Conservation (phyloP, 345 rosid genomes). For the Acer yangbiense region DNA sequence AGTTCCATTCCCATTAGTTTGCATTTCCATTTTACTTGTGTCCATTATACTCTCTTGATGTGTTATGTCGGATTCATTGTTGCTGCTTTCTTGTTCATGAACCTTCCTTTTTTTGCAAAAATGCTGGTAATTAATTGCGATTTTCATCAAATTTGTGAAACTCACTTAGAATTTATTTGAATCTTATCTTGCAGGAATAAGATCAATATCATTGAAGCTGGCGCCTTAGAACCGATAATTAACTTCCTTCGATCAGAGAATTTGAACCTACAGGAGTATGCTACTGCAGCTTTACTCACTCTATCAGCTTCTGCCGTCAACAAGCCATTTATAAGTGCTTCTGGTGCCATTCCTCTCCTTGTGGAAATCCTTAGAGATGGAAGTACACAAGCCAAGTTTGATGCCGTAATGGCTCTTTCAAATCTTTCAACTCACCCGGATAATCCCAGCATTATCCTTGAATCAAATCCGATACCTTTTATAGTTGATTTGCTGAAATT, state of each 20-base stretch:
- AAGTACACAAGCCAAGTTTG: constrained; percentile 74
- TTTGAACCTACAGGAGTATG: constrained; percentile 64
- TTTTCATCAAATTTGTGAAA: constrained; percentile 19
- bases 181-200: constrained; percentile 69
- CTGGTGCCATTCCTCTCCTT: constrained; percentile 82
- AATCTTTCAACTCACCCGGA: constrained; percentile 74
- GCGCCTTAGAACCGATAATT: constrained; percentile 80
- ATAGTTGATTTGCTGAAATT: constrained; percentile 62
- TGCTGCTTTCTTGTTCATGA: neutral
- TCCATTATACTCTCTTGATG: neutral
- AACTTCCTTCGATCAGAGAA: constrained; percentile 65
- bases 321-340: constrained; percentile 74
- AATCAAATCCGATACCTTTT: constrained; percentile 62
- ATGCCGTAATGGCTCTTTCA: constrained; percentile 73
- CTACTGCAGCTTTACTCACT: constrained; percentile 87
- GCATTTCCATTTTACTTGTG: neutral
- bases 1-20: neutral
- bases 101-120: constrained; percentile 1
- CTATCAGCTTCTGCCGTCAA: constrained; percentile 79
- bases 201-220: constrained; percentile 82
- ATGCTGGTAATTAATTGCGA: neutral
- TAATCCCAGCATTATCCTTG: constrained; percentile 52
- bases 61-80: neutral
- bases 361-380: constrained; percentile 69
- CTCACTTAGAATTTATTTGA: constrained; percentile 18